These are phyloP conservation scores for Fomitopsis palustris DNA, from an alignment of 1,284 basidiomycete species.

Conservation along the genomic window DNA sequence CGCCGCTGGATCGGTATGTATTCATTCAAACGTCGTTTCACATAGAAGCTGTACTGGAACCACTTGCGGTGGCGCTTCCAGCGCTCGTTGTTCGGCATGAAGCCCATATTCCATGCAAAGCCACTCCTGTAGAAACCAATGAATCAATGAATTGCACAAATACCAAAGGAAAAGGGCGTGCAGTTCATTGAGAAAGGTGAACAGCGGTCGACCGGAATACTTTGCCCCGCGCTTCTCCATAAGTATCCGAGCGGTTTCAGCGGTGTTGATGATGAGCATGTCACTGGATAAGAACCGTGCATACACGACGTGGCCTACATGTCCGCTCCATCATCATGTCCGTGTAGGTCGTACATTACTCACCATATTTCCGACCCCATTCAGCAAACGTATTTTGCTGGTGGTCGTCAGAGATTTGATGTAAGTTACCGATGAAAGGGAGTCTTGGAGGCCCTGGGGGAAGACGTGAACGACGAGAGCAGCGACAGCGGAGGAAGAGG, in stretches of 20 bases:
- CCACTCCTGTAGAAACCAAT: background rate
- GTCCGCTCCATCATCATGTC: background rate
- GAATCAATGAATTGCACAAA: background rate
- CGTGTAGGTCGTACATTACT: conserved; percentile 31
- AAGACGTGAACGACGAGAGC: too few relatives aligned
- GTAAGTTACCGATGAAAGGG: conserved; percentile 46
- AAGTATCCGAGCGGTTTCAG: conserved; percentile 32
- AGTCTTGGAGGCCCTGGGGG: conserved; percentile 46
- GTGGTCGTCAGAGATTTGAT: conserved; percentile 37
- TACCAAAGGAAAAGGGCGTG: background rate
- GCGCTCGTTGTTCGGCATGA: conserved; percentile 23
- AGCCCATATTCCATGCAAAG: conserved; percentile 26
- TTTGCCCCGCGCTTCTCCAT: conserved; percentile 37
- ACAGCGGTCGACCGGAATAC: conserved; percentile 34
- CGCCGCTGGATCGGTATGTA: conserved; percentile 24
- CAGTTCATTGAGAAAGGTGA: background rate
- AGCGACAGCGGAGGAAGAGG: too few relatives aligned
- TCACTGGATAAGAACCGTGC: conserved; percentile 20
- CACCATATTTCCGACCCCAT: conserved; percentile 12
- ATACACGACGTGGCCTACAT: conserved; percentile 17
- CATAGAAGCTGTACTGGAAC: conserved; percentile 26
- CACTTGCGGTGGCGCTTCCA: conserved; percentile 29
- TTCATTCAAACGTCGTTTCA: conserved; percentile 15
- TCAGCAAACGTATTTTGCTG: conserved; percentile 37
- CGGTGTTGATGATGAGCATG: conserved; percentile 35